These are phyloP conservation scores for Pilatotrama ljubarskyi DNA, from an alignment of 768 basidiomycete genomes.

Conservation along the genomic window DNA sequence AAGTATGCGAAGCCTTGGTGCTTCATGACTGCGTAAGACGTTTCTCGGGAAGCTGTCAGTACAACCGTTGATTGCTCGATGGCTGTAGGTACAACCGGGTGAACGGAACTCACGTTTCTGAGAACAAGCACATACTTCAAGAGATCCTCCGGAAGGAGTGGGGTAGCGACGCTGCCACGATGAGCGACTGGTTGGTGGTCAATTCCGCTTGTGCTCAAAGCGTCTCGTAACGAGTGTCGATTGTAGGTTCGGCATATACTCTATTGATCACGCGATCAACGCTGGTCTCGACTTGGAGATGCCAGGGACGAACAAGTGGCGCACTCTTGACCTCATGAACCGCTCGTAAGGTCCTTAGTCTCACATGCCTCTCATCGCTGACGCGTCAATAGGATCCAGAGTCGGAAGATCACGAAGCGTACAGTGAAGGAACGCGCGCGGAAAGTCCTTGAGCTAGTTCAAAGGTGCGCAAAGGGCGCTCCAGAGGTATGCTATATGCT, in stretches of 20 bases:
- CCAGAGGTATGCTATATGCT: conserved; percentile 50
- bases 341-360: conserved; percentile 37
- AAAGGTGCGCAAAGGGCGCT: conserved; percentile 65
- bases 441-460: conserved; percentile 66
- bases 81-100: conserved; percentile 64
- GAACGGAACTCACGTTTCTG: conserved; percentile 72
- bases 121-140: conserved; percentile 58
- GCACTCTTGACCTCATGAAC: conserved; percentile 65
- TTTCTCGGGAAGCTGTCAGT: not conserved
- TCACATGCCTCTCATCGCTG: not conserved
- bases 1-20: conserved; percentile 54
- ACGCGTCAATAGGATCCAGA: conserved; percentile 35
- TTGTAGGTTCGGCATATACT: conserved; percentile 70
- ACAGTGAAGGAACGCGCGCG: conserved; percentile 66
- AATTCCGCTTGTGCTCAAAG: not conserved
- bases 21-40: conserved; percentile 62
- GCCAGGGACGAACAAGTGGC: conserved; percentile 78
- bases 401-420: conserved; percentile 64
- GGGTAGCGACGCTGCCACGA: conserved; percentile 70
- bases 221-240: not conserved
- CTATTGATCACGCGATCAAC: conserved; percentile 61
- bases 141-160: conserved; percentile 72
- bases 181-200: conserved; percentile 74
- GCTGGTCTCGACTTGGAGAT: conserved; percentile 83
- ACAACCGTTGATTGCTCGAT: not conserved